Evolutionary conservation across 495 filamentous ascomycete genomes (phyloP).

Genomic region (Apodospora peruviana): DNA sequence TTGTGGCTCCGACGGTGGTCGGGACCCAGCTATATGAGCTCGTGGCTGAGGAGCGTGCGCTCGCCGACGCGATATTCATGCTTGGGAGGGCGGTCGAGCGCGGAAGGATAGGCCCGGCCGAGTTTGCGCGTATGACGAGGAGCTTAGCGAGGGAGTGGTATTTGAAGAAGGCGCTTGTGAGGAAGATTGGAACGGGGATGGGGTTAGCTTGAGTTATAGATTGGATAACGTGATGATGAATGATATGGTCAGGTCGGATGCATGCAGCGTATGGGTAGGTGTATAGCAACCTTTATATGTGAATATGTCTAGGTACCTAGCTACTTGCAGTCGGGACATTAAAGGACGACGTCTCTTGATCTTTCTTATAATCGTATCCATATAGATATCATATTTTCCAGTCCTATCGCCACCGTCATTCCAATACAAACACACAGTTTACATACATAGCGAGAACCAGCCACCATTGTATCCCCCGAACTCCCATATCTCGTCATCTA

Average conservation of each 20-base stretch:
- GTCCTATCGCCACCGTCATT: too few species aligned
- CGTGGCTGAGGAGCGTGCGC: slow-evolving; percentile 76
- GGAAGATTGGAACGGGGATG: slow-evolving; percentile 86
- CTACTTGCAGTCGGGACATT: too few species aligned
- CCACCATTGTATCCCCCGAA: too few species aligned
- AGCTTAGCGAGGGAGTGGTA: slow-evolving; percentile 84
- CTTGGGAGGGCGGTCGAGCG: slow-evolving; percentile 76
- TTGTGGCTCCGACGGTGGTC: slow-evolving; percentile 91
- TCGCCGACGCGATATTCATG: slow-evolving; percentile 80
- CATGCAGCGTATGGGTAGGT: neutral
- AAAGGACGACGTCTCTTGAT: too few species aligned
- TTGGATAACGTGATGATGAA: neutral
- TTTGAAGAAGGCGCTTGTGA: slow-evolving; percentile 79
- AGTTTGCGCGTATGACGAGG: slow-evolving; percentile 79
- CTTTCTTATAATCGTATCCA: too few species aligned
- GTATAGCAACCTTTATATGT: neutral
- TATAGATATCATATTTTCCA: too few species aligned
- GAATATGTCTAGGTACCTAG: too few species aligned
- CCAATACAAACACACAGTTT: too few species aligned
- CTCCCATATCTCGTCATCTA: too few species aligned
- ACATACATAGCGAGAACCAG: too few species aligned
- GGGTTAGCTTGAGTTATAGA: slow-evolving; percentile 36
- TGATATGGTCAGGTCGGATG: neutral
- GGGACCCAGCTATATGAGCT: slow-evolving; percentile 86
- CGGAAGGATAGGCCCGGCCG: slow-evolving; percentile 71